These are phyloP conservation scores for Leptographium lundbergii DNA, from an alignment of 2,329 filamentous ascomycete species.

Conservation along the genomic window DNA sequence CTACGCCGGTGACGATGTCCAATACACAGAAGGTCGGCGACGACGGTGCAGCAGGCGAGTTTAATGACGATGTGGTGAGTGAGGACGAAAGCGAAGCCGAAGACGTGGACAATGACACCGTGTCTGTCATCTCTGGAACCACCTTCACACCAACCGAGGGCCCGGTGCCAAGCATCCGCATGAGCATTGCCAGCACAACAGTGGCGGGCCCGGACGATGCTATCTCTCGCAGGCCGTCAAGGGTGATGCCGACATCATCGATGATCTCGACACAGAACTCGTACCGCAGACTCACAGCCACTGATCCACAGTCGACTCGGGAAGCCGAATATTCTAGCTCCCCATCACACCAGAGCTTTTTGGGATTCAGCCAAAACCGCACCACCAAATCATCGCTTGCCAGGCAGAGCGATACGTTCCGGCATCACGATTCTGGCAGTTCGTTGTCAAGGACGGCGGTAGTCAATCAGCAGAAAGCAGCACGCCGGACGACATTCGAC, in stretches of 20 bases:
- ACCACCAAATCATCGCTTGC: not conserved
- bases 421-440: not conserved
- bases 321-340: not conserved
- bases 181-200: conserved; percentile 11
- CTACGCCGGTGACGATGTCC: conserved; percentile 1
- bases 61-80: conserved; percentile 1
- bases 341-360: conserved; percentile 8
- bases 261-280: not conserved
- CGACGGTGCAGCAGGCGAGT: not conserved
- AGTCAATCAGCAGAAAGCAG: conserved; percentile 30
- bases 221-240: not conserved
- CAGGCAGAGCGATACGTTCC: not conserved
- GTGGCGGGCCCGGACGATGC: conserved; percentile 5
- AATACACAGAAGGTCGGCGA: not conserved
- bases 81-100: conserved; percentile 4
- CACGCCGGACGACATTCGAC: conserved; percentile 25
- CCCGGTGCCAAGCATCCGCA: conserved; percentile 9
- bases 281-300: not conserved
- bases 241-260: not conserved
- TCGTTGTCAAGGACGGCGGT: conserved; percentile 23
- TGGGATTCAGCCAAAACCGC: conserved; percentile 10
- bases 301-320: not conserved
- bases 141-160: conserved; percentile 16
- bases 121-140: conserved; percentile 19
- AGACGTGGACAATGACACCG: conserved; percentile 3